Conservation (phyloP, 2,329 filamentous ascomycete species). For the Arthroderma sp. region DNA sequence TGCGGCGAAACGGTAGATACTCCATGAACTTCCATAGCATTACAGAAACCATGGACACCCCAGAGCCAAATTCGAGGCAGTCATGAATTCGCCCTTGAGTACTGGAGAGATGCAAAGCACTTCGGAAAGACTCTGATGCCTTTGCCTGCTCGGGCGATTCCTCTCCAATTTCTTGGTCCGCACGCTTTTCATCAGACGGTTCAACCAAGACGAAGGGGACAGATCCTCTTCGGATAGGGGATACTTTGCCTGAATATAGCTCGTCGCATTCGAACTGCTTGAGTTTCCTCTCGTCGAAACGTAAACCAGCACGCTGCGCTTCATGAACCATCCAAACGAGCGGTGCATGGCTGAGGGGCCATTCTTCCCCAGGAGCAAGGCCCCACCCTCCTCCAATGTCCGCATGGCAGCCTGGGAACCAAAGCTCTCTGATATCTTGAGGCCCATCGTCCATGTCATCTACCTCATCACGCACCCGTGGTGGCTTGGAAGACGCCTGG, state of each 20-base stretch:
- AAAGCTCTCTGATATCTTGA: conserved; percentile 40
- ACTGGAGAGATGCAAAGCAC: conserved; percentile 45
- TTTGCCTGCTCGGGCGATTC: conserved; percentile 1
- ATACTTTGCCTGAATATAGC: conserved; percentile 20
- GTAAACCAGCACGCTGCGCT: conserved; percentile 49
- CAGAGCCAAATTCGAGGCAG: conserved; percentile 52
- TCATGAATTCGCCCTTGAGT: conserved; percentile 51
- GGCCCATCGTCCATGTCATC: conserved; percentile 11
- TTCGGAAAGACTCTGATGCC: conserved; percentile 37
- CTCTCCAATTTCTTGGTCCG: not conserved
- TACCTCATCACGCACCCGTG: not conserved
- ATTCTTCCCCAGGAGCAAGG: conserved; percentile 17
- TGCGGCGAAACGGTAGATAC: conserved; percentile 64
- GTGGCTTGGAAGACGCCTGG: not conserved
- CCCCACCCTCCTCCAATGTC: conserved; percentile 44
- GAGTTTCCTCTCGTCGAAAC: conserved; percentile 57
- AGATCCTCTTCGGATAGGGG: conserved; percentile 15
- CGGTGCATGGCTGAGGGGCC: conserved; percentile 37
- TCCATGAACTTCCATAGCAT: conserved; percentile 67
- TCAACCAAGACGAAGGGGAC: no score
- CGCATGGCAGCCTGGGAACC: conserved; percentile 43
- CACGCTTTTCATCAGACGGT: no score
- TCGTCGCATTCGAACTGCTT: conserved; percentile 47
- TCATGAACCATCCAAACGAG: conserved; percentile 43
- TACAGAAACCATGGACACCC: conserved; percentile 43